Percentiles rank a stretch among this genome's conserved stretches.
Conservation (phyloP, 192 early-diverging fungal genomes). For the Podila verticillata region DNA sequence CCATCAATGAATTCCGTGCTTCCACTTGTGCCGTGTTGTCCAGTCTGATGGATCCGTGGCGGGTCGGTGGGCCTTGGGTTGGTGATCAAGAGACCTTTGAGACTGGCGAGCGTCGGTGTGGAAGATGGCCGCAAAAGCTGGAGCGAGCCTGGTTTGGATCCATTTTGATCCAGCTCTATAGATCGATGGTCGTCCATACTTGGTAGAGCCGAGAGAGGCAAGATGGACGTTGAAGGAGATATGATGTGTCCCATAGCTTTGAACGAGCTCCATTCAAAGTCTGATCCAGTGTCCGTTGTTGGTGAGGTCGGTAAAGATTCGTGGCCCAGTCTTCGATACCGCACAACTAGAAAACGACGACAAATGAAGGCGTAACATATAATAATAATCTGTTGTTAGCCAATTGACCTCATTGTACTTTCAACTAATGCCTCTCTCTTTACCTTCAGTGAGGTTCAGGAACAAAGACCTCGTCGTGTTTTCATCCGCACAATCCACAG, state of each 20-base stretch:
- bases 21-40: background rate
- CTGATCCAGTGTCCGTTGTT: constrained; percentile 10
- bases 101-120: background rate
- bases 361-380: background rate
- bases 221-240: constrained; percentile 36
- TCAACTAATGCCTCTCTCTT: background rate
- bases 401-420: no score
- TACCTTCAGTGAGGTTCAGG: constrained; percentile 42
- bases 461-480: constrained; percentile 57
- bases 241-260: constrained; percentile 35
- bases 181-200: constrained; percentile 3
- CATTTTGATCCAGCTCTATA: background rate
- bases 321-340: constrained; percentile 22
- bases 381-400: background rate
- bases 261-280: constrained; percentile 29
- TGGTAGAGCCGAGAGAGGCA: constrained; percentile 15
- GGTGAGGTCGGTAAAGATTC: constrained; percentile 37
- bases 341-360: constrained; percentile 12
- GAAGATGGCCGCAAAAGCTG: constrained; percentile 10
- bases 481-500: constrained; percentile 75
- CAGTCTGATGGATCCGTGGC: background rate
- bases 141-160: background rate
- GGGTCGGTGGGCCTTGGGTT: background rate
- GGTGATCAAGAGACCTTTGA: constrained; percentile 24
- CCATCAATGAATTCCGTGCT: constrained; percentile 10